Base-by-base conservation (phyloP, 2,329 filamentous ascomycete species). In the Ilyonectria destructans region DNA sequence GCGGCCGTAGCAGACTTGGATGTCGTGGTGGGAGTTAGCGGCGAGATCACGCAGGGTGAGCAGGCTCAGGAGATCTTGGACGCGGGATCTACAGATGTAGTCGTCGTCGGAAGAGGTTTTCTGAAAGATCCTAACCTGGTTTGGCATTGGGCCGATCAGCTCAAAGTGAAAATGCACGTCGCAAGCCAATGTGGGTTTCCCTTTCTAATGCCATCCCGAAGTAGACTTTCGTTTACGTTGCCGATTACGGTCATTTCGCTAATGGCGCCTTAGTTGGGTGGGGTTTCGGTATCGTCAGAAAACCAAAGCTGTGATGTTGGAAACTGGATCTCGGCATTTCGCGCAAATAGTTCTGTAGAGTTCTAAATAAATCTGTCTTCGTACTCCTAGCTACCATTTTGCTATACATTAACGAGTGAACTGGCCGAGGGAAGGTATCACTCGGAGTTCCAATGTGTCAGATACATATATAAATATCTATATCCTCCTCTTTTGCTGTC, bases 111-210 rank as follows among this genome's bases (percentile, higher is more conserved):
- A 13, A 23, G 48, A 8, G 48, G 26, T 12, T 51, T 51, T 31
- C 48, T 51, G 21, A 23, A 31, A 23, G 48, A 51, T 51, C 48
- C 48, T n/a, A 51, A 51, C 48, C 26, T 51, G 10, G 48, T 51
- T 43, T 43, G 40, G 40, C 40, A 43, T 13, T 43, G 40, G 40
- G 40, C 40, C 40, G 40, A 43, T n/a, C 40, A 43, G 40, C 40
- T 43, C 40, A 43, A 43, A 43, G 40, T n/a, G 13, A 15, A n/a
- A 13, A n/a, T 43, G 13, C 40, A 43, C 17, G 40, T 43, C 40
- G 40, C 40, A 43, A 43, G 40, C 40, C 40, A 43, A 43, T 43
- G 40, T 43, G 40, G n/a, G 40, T 43, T 43, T 43, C 15, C 13
- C 40, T 2, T 43, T 37, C 15, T 43, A n/a, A 3, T 17, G 15